These are phyloP conservation scores for Cyclotella sp. DNA, from an alignment of 108 stramenopile species.

Conservation along the genomic window DNA sequence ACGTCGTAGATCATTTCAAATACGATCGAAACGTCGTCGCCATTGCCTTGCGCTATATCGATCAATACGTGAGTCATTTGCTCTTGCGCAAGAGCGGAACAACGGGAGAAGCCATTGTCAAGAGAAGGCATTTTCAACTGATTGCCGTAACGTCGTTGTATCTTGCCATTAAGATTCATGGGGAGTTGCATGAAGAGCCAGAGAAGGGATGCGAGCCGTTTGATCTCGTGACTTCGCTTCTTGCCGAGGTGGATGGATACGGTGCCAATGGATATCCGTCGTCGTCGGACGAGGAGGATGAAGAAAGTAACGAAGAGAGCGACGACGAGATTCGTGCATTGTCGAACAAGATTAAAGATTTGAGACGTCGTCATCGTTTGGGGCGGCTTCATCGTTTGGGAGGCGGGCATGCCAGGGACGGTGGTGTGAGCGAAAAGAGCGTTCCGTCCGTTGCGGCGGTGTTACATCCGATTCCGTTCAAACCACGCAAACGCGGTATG, in stretches of 20 bases:
- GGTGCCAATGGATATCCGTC: slow-evolving; percentile 18
- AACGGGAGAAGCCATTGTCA: slow-evolving; percentile 8
- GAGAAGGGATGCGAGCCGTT: slow-evolving; percentile 2
- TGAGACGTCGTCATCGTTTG: slow-evolving; percentile 35
- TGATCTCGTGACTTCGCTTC: slow-evolving; percentile 26
- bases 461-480: slow-evolving; percentile 40
- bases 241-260: slow-evolving; percentile 45
- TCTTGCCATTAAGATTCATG: slow-evolving; percentile 75
- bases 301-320: slow-evolving; percentile 18
- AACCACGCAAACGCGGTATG: slow-evolving; percentile 47
- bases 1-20: slow-evolving; percentile 44
- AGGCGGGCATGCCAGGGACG: neutral
- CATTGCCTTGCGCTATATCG: slow-evolving; percentile 32
- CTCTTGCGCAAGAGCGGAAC: slow-evolving; percentile 3
- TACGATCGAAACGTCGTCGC: slow-evolving; percentile 39
- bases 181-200: slow-evolving; percentile 52
- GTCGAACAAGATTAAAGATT: slow-evolving; percentile 45
- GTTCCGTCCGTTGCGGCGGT: neutral
- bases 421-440: neutral
- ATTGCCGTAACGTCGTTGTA: slow-evolving; percentile 72
- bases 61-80: slow-evolving; percentile 34
- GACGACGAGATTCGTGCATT: slow-evolving; percentile 46
- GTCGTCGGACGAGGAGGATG: slow-evolving; percentile 21
- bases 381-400: slow-evolving; percentile 23
- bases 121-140: slow-evolving; percentile 57